These are phyloP conservation scores for Mediolabrus comicus DNA, from an alignment of 108 stramenopile species.

Conservation along the genomic window DNA sequence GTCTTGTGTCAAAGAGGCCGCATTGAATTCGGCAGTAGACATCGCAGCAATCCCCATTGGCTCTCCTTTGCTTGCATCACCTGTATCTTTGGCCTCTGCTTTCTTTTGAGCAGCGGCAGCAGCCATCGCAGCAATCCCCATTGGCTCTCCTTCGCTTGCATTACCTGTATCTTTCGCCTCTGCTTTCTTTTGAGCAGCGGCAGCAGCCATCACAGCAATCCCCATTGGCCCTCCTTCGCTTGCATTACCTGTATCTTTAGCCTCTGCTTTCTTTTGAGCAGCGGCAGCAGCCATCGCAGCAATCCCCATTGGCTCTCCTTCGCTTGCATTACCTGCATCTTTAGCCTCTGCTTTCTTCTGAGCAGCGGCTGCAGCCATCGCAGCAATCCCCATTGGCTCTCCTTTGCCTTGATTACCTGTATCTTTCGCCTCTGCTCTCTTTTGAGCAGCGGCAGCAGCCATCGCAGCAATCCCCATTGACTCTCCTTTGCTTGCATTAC, in stretches of 20 bases:
- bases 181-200: neutral
- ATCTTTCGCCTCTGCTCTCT: neutral
- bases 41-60: too few relatives aligned
- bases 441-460: slow-evolving; percentile 18
- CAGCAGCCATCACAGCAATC: neutral
- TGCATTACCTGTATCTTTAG: neutral
- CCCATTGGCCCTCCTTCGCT: neutral
- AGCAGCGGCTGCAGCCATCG: slow-evolving; percentile 21
- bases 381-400: slow-evolving; percentile 2
- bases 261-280: slow-evolving; percentile 2
- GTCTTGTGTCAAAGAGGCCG: too few relatives aligned
- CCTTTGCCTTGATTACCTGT: neutral
- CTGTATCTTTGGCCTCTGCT: neutral
- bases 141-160: neutral
- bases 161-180: neutral
- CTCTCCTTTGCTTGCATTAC: neutral
- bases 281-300: slow-evolving; percentile 34
- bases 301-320: neutral
- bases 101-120: slow-evolving; percentile 1
- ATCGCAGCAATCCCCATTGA: neutral
- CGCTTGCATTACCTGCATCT: neutral
- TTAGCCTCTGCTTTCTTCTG: neutral
- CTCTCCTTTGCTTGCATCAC: neutral
- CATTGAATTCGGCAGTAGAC: too few relatives aligned
- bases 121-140: slow-evolving; percentile 14